Percentiles rank a stretch among this genome's conserved stretches.
phyloP scores from a whole-genome alignment of 768 basidiomycete species.

The Cystobasidium onofrii region DNA sequence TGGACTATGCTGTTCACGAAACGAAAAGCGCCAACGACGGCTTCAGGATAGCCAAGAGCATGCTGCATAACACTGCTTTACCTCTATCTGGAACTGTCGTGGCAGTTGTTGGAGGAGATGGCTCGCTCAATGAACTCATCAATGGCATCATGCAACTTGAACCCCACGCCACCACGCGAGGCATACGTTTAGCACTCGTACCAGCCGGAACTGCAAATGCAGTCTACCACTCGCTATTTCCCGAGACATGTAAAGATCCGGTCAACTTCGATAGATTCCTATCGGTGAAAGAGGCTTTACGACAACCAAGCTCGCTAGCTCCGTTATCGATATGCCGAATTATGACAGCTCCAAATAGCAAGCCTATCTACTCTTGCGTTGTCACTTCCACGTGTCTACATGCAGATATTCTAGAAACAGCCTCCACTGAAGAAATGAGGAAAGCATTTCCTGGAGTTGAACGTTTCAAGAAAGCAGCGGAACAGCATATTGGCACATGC shows the following conservation, averaged over 20 bases:
- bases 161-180: background rate
- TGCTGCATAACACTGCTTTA: background rate
- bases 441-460: constrained; percentile 64
- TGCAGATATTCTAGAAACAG: constrained; percentile 67
- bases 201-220: constrained; percentile 93
- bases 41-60: background rate
- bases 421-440: constrained; percentile 59
- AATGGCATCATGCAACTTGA: constrained; percentile 51
- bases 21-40: constrained; percentile 7
- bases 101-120: constrained; percentile 64
- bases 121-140: constrained; percentile 81
- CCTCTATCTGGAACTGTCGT: constrained; percentile 13
- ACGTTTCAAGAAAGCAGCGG: constrained; percentile 78
- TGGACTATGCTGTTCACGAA: background rate
- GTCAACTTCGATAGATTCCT: constrained; percentile 9
- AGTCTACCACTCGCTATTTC: constrained; percentile 69
- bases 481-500: constrained; percentile 64
- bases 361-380: constrained; percentile 57
- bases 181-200: constrained; percentile 31
- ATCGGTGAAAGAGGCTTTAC: constrained; percentile 26
- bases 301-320: constrained; percentile 52
- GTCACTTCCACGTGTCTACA: constrained; percentile 80
- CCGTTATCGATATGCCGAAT: constrained; percentile 50
- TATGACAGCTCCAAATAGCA: constrained; percentile 23
- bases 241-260: constrained; percentile 46